These are phyloP conservation scores for Crotalaria pallida DNA, from an alignment of 306 rosid genomes.

Conservation along the genomic window DNA sequence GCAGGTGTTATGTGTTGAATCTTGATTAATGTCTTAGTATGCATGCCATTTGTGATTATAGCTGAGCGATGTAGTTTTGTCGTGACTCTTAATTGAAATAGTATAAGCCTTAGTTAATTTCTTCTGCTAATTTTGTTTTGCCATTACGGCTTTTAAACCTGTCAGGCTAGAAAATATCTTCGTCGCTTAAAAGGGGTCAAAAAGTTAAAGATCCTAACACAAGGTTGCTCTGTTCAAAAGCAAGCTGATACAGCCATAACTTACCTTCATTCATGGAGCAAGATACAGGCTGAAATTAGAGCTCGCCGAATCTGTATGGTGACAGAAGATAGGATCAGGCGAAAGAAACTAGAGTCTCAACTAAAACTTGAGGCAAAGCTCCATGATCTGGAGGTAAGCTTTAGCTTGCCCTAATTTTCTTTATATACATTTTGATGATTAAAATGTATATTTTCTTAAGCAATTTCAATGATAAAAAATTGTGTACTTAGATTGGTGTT, in stretches of 20 bases:
- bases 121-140: neutral
- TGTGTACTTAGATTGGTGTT: neutral
- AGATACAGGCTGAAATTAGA: constrained; percentile 64
- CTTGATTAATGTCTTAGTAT: neutral
- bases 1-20: neutral
- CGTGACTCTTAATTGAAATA: neutral
- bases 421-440: neutral
- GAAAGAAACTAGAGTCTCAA: constrained; percentile 80
- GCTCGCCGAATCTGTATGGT: constrained; percentile 88
- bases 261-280: constrained; percentile 89
- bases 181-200: constrained; percentile 63
- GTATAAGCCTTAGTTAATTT: neutral
- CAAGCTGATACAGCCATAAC: constrained; percentile 67
- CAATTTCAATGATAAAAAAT: neutral
- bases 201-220: constrained; percentile 54
- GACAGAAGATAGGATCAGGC: constrained; percentile 70
- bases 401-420: neutral
- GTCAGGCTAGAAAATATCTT: constrained; percentile 77
- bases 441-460: neutral
- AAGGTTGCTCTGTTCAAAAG: constrained; percentile 51
- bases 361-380: constrained; percentile 90
- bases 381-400: constrained; percentile 76
- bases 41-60: neutral
- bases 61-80: neutral
- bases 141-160: constrained; percentile 14